Evolutionary conservation across 345 rosid species (phyloP).

Genomic region (Nasturtium officinale): DNA sequence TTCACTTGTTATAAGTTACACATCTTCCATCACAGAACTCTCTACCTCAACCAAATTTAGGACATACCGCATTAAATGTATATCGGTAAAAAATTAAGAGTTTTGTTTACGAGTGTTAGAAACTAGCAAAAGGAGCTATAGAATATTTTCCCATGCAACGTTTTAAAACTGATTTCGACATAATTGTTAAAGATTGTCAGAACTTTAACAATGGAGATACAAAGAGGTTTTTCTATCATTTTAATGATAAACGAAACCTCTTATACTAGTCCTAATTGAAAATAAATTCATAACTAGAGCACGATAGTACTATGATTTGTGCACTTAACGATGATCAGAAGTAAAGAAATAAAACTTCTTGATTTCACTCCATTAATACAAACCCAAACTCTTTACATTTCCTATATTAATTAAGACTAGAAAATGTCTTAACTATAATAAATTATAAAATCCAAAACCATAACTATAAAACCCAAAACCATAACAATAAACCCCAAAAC

Average conservation of each 20-base stretch:
- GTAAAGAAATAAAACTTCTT: slow-evolving; percentile 4
- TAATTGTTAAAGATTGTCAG: not conserved
- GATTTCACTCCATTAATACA: slow-evolving; percentile 24
- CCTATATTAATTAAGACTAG: slow-evolving; percentile 34
- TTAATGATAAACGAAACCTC: not conserved
- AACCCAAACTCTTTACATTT: slow-evolving; percentile 40
- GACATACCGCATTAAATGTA: slow-evolving; percentile 11
- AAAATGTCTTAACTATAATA: slow-evolving; percentile 29
- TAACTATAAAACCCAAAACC: slow-evolving; percentile 27
- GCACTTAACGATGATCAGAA: not conserved
- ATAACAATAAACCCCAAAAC: slow-evolving; percentile 37
- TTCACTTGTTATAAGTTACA: slow-evolving; percentile 13
- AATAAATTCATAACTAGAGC: not conserved
- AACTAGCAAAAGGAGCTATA: not conserved
- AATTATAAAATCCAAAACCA: not conserved
- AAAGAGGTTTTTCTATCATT: not conserved
- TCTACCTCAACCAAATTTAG: slow-evolving; percentile 17
- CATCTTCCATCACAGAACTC: slow-evolving; percentile 16
- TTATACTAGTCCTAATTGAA: not conserved
- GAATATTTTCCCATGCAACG: slow-evolving; percentile 12
- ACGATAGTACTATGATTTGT: not conserved
- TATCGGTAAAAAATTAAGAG: no score
- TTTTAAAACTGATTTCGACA: slow-evolving; percentile 6
- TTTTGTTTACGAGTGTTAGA: no score
- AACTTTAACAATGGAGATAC: not conserved